Percentiles rank a stretch among this genome's conserved stretches.
These are phyloP conservation scores for Polyplosphaeria fusca DNA, from an alignment of 495 filamentous ascomycete species.

Conservation along the genomic window DNA sequence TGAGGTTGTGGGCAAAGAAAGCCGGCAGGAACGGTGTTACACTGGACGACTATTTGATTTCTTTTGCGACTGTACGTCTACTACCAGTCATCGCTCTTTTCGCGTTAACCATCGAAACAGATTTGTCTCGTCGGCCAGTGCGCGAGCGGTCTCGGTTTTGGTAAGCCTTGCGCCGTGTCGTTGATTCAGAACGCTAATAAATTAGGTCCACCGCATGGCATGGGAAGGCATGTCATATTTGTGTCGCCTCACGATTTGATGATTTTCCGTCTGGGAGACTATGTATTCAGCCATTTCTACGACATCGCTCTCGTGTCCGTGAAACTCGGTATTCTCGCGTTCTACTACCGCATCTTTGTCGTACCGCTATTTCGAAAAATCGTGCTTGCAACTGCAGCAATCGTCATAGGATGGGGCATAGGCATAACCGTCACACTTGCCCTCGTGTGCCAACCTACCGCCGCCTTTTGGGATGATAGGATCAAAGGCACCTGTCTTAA, in stretches of 20 bases:
- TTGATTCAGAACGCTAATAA: conserved; percentile 1
- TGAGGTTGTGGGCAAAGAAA: conserved; percentile 23
- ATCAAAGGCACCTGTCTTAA: conserved; percentile 27
- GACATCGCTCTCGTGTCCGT: conserved; percentile 30
- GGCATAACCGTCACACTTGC: conserved; percentile 24
- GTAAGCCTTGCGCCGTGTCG: not conserved
- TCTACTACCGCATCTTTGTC: conserved; percentile 31
- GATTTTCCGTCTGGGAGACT: conserved; percentile 27
- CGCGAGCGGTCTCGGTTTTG: conserved; percentile 29
- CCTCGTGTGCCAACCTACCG: conserved; percentile 22
- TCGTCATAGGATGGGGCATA: conserved; percentile 26
- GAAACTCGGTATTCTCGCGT: conserved; percentile 30
- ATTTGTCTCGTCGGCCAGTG: conserved; percentile 29
- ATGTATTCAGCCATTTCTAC: conserved; percentile 34
- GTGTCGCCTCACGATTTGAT: conserved; percentile 17
- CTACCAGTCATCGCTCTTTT: not conserved
- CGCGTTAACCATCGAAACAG: conserved; percentile 5
- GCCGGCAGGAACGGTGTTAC: conserved; percentile 30
- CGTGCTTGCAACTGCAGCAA: conserved; percentile 23
- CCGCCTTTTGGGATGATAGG: conserved; percentile 23
- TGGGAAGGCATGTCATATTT: conserved; percentile 27
- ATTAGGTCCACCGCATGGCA: conserved; percentile 30
- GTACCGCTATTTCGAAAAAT: conserved; percentile 23
- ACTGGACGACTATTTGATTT: conserved; percentile 30
- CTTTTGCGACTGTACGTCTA: conserved; percentile 27